phyloP scores from a whole-genome alignment of 176 grass and related monocot species.

The Saccharum spontaneum region DNA sequence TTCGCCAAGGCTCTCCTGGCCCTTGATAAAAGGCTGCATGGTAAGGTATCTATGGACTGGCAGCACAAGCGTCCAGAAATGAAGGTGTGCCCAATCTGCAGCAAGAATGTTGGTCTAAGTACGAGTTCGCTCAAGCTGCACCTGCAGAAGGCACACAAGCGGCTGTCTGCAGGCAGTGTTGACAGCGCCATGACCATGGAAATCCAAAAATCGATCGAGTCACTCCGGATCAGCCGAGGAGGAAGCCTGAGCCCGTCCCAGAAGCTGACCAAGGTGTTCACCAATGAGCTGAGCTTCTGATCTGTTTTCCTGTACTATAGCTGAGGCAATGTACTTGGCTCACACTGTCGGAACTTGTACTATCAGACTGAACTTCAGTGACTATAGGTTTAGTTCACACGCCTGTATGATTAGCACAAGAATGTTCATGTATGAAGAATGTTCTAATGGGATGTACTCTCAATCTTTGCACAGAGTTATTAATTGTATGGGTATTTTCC shows the following conservation, averaged over 20 bases:
- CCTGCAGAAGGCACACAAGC: conserved; percentile 80
- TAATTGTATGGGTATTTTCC: neutral
- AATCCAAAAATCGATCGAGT: conserved; percentile 69
- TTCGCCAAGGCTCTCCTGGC: conserved; percentile 71
- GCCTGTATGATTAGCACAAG: neutral
- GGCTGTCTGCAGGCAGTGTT: conserved; percentile 70
- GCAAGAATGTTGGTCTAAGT: conserved; percentile 83
- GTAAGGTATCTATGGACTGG: conserved; percentile 87
- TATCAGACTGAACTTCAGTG: neutral
- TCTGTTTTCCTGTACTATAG: neutral
- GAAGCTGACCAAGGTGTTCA: conserved; percentile 53
- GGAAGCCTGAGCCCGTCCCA: conserved; percentile 71
- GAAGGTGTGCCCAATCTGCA: conserved; percentile 92
- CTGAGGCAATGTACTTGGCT: neutral
- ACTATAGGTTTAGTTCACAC: neutral
- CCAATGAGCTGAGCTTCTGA: conserved; percentile 36
- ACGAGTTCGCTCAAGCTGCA: conserved; percentile 96
- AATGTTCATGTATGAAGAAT: neutral
- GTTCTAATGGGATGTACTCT: neutral
- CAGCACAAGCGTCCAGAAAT: conserved; percentile 85
- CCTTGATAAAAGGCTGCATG: conserved; percentile 78
- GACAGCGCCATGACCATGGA: conserved; percentile 87
- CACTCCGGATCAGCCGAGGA: conserved; percentile 56
- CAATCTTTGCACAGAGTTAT: neutral
- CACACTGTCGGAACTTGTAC: neutral